These are phyloP conservation scores for Exophiala sideris DNA, from an alignment of 2,329 filamentous ascomycete genomes.

Conservation along the genomic window DNA sequence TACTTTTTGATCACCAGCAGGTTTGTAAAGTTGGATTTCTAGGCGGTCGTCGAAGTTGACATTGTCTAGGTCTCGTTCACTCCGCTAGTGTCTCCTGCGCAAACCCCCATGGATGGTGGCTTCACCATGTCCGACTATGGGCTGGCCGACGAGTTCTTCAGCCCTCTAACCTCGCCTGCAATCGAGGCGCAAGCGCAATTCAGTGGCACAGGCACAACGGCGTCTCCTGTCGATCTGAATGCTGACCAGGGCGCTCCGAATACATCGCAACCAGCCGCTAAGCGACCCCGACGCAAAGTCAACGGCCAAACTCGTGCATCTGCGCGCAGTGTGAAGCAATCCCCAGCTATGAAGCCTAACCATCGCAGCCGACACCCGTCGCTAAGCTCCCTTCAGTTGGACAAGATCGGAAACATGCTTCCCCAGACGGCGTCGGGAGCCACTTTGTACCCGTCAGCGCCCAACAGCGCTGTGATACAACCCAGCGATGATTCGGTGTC, in stretches of 20 bases:
- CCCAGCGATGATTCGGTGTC: conserved; percentile 48
- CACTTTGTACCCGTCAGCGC: conserved; percentile 26
- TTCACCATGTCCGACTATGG: conserved; percentile 48
- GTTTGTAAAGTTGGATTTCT: conserved; percentile 22
- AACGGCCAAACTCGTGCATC: conserved; percentile 32
- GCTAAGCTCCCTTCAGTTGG: conserved; percentile 27
- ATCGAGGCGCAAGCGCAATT: conserved; percentile 42
- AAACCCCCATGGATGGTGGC: conserved; percentile 48
- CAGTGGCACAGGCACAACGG: conserved; percentile 41
- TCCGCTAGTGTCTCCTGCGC: conserved; percentile 49
- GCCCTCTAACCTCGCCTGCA: conserved; percentile 50
- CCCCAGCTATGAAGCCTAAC: conserved; percentile 43
- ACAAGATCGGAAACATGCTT: conserved; percentile 33
- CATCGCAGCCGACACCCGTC: conserved; percentile 35
- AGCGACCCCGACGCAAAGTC: conserved; percentile 39
- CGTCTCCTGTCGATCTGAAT: conserved; percentile 41
- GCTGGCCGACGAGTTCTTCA: conserved; percentile 49
- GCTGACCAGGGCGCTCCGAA: conserved; percentile 33
- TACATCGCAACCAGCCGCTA: conserved; percentile 35
- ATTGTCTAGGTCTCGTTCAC: conserved; percentile 46
- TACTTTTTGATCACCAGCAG: conserved; percentile 45
- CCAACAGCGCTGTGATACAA: conserved; percentile 23
- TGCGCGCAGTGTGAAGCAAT: conserved; percentile 40
- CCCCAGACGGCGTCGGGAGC: conserved; percentile 37
- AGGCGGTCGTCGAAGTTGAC: conserved; percentile 11